These are phyloP conservation scores for Linum usitatissimum DNA, from an alignment of 345 rosid species.

Conservation along the genomic window DNA sequence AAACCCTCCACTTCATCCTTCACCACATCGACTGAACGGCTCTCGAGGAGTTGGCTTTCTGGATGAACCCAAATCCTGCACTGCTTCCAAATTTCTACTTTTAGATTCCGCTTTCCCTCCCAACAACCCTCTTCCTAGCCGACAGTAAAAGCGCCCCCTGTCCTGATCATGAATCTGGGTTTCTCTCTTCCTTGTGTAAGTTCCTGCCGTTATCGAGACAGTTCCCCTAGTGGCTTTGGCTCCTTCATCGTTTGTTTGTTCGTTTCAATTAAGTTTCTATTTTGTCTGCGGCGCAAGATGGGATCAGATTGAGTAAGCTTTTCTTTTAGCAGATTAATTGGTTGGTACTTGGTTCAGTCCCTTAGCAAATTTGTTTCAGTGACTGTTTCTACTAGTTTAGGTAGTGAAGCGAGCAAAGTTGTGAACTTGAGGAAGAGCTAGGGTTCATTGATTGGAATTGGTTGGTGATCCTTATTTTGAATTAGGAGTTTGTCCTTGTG, in stretches of 20 bases:
- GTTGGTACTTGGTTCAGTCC: no score
- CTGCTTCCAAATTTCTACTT: not conserved
- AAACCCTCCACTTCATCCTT: not conserved
- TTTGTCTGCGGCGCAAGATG: not conserved
- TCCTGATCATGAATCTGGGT: slow-evolving; percentile 25
- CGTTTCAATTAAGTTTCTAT: not conserved
- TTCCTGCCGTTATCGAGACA: not conserved
- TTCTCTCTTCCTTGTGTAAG: slow-evolving; percentile 36
- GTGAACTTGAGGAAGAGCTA: not conserved
- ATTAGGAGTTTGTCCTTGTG: not conserved
- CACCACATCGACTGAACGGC: not conserved
- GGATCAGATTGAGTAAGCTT: no score
- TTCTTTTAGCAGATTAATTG: not conserved
- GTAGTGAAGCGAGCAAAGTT: not conserved
- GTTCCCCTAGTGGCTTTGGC: not conserved
- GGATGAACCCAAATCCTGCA: not conserved
- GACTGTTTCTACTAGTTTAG: not conserved
- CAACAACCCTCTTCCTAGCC: not conserved
- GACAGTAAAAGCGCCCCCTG: not conserved
- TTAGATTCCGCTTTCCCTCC: not conserved
- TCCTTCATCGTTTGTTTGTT: no score
- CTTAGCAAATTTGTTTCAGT: not conserved
- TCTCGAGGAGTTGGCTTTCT: not conserved
- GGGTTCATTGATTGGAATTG: not conserved
- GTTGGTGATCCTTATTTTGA: not conserved